These are phyloP conservation scores for Amphibolis antarctica DNA, from an alignment of 106 monocot genomes.

Conservation along the genomic window DNA sequence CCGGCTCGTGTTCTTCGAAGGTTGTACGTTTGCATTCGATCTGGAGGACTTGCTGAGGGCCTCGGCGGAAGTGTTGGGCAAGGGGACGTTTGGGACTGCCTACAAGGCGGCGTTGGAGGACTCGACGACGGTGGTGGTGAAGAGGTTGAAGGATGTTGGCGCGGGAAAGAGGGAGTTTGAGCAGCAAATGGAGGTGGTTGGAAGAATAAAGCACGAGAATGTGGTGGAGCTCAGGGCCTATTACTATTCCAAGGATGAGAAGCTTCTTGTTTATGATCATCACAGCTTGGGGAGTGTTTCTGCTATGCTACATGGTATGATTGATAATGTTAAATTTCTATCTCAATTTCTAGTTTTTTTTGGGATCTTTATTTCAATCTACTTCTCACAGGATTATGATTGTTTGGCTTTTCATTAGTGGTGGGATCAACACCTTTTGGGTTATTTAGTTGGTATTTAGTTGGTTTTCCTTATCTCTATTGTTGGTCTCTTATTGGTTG, in stretches of 20 bases:
- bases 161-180: slow-evolving; percentile 73
- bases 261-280: slow-evolving; percentile 65
- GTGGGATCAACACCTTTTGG: too few relatives aligned
- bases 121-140: slow-evolving; percentile 72
- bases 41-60: slow-evolving; percentile 72
- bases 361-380: not conserved
- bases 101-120: slow-evolving; percentile 82
- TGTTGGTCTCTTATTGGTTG: too few relatives aligned
- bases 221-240: slow-evolving; percentile 65
- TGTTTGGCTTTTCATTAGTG: too few relatives aligned
- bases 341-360: not conserved
- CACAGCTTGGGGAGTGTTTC: slow-evolving; percentile 55
- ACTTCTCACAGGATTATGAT: too few relatives aligned
- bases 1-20: slow-evolving; percentile 65
- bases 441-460: too few relatives aligned
- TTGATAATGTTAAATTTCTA: not conserved
- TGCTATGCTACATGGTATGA: slow-evolving; percentile 58
- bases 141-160: slow-evolving; percentile 78
- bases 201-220: slow-evolving; percentile 57
- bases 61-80: slow-evolving; percentile 79
- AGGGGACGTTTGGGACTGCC: slow-evolving; percentile 69
- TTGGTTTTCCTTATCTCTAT: too few relatives aligned
- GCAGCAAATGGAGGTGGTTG: slow-evolving; percentile 85
- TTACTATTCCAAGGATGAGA: slow-evolving; percentile 93
- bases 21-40: slow-evolving; percentile 54